Conservation (phyloP, 805 yeast species). For the Lachancea cidri region DNA sequence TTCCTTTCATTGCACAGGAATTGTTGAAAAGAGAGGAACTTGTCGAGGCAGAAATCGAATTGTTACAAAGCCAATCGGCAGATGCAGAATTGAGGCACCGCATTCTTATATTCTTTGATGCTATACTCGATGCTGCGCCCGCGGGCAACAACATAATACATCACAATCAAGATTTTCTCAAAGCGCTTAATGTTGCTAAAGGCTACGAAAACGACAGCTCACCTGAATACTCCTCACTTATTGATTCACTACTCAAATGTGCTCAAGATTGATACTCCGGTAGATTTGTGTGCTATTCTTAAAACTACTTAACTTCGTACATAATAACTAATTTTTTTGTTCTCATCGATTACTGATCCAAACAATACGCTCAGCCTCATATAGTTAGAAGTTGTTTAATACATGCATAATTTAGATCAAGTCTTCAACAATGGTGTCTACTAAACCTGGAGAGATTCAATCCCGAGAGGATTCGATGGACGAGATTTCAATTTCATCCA, state of each 20-base stretch:
- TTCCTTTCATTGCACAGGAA: conserved; percentile 34
- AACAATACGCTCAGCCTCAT: not conserved
- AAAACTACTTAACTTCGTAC: no score
- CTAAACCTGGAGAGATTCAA: not conserved
- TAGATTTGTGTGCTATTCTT: no score
- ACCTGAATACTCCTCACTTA: not conserved
- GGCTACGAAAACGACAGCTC: conserved; percentile 8
- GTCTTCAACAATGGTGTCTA: not conserved
- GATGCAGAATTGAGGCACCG: conserved; percentile 33
- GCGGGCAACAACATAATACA: conserved; percentile 8
- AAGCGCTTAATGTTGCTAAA: conserved; percentile 14
- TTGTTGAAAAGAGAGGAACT: conserved; percentile 24
- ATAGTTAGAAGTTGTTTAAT: not conserved
- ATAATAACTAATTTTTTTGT: no score
- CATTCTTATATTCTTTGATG: conserved; percentile 29
- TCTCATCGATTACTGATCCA: not conserved
- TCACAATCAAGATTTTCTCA: conserved; percentile 10
- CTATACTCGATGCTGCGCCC: conserved; percentile 21
- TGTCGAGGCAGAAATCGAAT: conserved; percentile 19
- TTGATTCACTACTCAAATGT: no score
- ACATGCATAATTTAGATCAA: no score
- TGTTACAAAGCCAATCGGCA: conserved; percentile 25
- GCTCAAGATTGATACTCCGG: no score
- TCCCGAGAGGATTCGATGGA: not conserved
- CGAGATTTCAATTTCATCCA: conserved; percentile 2